Conservation (phyloP, 2,329 filamentous ascomycete species). For the Grosmannia serpens region DNA sequence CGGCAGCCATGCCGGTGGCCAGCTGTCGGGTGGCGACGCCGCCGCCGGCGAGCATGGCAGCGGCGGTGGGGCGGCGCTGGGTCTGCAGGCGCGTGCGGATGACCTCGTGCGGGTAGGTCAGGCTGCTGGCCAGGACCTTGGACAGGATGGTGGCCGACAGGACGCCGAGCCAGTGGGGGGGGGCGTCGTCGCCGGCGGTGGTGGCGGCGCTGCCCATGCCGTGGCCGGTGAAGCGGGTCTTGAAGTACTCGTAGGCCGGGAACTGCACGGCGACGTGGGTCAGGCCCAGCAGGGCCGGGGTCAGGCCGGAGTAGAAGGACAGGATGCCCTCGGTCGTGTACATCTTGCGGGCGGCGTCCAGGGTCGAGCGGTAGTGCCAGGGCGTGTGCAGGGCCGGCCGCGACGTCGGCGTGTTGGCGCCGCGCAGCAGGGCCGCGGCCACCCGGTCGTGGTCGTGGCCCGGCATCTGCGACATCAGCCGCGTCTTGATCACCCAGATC, state of each 20-base stretch:
- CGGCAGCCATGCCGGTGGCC: slow-evolving; percentile 10
- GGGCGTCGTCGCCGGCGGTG: slow-evolving; percentile 25
- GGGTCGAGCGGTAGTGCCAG: slow-evolving; percentile 84
- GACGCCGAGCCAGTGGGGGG: slow-evolving; percentile 72
- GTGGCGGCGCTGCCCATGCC: slow-evolving; percentile 52
- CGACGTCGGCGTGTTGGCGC: slow-evolving; percentile 41
- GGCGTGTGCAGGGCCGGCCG: slow-evolving; percentile 49
- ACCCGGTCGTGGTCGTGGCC: slow-evolving; percentile 33
- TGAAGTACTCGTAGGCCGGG: slow-evolving; percentile 88
- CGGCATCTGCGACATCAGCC: slow-evolving; percentile 82
- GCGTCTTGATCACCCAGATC: slow-evolving; percentile 98
- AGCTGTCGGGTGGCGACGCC: background rate
- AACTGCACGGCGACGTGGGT: slow-evolving; percentile 97
- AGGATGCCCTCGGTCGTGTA: slow-evolving; percentile 77
- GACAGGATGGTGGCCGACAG: slow-evolving; percentile 82
- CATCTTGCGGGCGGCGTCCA: slow-evolving; percentile 93
- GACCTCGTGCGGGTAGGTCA: slow-evolving; percentile 95
- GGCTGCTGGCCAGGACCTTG: slow-evolving; percentile 87
- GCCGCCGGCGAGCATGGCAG: slow-evolving; percentile 19
- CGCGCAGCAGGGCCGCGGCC: slow-evolving; percentile 27
- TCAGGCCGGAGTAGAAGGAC: slow-evolving; percentile 92
- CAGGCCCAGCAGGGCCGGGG: slow-evolving; percentile 80
- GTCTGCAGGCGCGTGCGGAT: slow-evolving; percentile 89
- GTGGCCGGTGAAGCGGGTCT: slow-evolving; percentile 78
- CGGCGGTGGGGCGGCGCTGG: slow-evolving; percentile 56